A percentile compares a stretch with the other conserved stretches of the same genome.
phyloP scores from a whole-genome alignment of 768 basidiomycete species.

The Panaeolus papilionaceus region DNA sequence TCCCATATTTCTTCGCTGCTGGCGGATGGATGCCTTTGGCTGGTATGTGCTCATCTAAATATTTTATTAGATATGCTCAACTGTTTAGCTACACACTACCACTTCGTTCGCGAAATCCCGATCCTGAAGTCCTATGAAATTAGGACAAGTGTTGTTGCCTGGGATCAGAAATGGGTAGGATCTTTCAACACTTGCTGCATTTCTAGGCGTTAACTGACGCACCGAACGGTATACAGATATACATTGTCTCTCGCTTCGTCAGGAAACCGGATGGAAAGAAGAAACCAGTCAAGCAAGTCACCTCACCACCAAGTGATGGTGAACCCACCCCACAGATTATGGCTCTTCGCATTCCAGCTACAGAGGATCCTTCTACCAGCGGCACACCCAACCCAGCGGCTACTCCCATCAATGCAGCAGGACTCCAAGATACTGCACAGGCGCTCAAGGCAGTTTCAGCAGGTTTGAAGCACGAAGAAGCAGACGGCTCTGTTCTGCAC shows the following conservation, averaged over 20 bases:
- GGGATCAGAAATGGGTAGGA: conserved; percentile 85
- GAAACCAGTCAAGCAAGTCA: conserved; percentile 18
- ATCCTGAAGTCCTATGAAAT: conserved; percentile 69
- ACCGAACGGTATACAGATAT: conserved; percentile 48
- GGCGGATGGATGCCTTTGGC: conserved; percentile 70
- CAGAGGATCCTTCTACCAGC: conserved; percentile 32
- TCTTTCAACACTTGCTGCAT: not conserved
- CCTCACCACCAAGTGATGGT: conserved; percentile 16
- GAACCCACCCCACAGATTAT: conserved; percentile 22
- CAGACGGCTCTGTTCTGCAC: conserved; percentile 64
- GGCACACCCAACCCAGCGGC: conserved; percentile 30
- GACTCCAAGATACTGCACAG: conserved; percentile 28
- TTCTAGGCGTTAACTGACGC: not conserved
- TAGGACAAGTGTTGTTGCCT: conserved; percentile 57
- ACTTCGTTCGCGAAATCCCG: conserved; percentile 75
- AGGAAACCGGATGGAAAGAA: conserved; percentile 52
- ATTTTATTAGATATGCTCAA: not conserved
- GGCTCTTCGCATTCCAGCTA: conserved; percentile 43
- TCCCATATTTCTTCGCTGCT: conserved; percentile 61
- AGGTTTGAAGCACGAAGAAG: conserved; percentile 42
- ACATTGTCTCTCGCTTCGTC: conserved; percentile 67
- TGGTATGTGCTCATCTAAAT: conserved; percentile 39
- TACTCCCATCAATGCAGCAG: conserved; percentile 17
- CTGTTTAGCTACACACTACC: conserved; percentile 63
- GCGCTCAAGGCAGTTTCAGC: conserved; percentile 42